Base-by-base conservation (phyloP, 805 yeast genomes). In the Priceomyces fermenticarens region DNA sequence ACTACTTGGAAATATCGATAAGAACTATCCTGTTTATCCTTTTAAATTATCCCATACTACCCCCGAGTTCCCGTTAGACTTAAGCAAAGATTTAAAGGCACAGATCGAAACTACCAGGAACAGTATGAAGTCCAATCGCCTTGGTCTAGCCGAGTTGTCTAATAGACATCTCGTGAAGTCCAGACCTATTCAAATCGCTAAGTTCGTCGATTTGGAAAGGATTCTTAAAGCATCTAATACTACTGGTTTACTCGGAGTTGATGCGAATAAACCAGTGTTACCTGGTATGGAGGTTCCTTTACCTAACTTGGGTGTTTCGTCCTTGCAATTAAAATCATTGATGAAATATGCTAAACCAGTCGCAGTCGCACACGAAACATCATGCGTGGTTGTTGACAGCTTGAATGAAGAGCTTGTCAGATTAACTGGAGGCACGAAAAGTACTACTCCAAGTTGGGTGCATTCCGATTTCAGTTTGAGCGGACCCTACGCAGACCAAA, bases 11-110 rank as follows among this genome's bases (percentile, higher is more conserved):
- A 77, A 77, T 45, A 78, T 88, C 49, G 96, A 89, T 63, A 79
- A 77, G 51, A 70, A 77, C 36, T 73, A 78, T 51, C 86, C 96
- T 20, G 98, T 93, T 27, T 91, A 80, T 63, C 98, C 99, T 42
- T 88, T 91, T 73, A 91, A 88, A 65, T 73, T 90, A 51, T 73
- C 88, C 30, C 84, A 87, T 64, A 67, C 87, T 35, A 75, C 88
- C 11, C 70, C 72, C 16, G 53, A 63, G 31, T 83, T 83, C 75
- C 90, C 90, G 41, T 62, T 83, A 16, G 65, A 75, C 35, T 55
- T 67, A 31, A 46, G 51, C 30, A 57, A 49, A 29, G 62, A 70
- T 39, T 49, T 65, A 20, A 51, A 46, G 11, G 65, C 66, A 13
- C 79, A 74, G 57, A 60, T 79, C 47, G 65, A 60, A 32, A 41